These are phyloP conservation scores for Musa schizocarpa DNA, from an alignment of 176 grass and related monocot species.

Conservation along the genomic window DNA sequence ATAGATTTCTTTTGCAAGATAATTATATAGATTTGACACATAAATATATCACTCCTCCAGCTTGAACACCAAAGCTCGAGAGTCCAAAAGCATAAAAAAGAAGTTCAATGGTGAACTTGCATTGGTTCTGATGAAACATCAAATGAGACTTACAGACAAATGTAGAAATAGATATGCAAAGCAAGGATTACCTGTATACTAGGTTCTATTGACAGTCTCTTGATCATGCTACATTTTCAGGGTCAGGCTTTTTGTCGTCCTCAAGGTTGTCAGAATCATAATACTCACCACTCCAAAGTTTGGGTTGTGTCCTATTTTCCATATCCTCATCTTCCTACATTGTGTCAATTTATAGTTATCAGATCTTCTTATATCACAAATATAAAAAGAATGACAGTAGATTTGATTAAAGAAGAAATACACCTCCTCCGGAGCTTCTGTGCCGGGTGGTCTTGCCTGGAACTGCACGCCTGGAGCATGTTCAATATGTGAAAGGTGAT, in stretches of 20 bases:
- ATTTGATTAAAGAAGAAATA: neutral
- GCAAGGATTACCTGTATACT: neutral
- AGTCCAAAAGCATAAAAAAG: neutral
- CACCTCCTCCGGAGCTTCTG: slow-evolving; percentile 13
- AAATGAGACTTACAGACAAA: neutral
- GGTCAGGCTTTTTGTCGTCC: neutral
- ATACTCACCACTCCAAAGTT: slow-evolving; percentile 9
- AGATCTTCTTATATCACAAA: neutral
- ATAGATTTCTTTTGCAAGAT: too few species aligned
- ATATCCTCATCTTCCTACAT: slow-evolving; percentile 15
- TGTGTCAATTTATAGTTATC: neutral
- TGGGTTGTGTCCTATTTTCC: neutral
- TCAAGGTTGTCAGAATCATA: slow-evolving; percentile 2
- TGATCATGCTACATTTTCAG: neutral
- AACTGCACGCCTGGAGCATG: slow-evolving; percentile 20
- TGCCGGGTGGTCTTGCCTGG: slow-evolving; percentile 10
- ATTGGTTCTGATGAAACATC: neutral
- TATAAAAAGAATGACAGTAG: neutral
- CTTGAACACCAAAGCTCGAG: too few species aligned
- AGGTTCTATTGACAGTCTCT: neutral
- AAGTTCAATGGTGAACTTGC: neutral
- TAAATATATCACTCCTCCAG: too few species aligned
- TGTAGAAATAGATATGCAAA: neutral
- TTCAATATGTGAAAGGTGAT: slow-evolving; percentile 15
- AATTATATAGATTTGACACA: too few species aligned